These are phyloP conservation scores for Fusarium ambrosium DNA, from an alignment of 2,329 filamentous ascomycete species.

Conservation along the genomic window DNA sequence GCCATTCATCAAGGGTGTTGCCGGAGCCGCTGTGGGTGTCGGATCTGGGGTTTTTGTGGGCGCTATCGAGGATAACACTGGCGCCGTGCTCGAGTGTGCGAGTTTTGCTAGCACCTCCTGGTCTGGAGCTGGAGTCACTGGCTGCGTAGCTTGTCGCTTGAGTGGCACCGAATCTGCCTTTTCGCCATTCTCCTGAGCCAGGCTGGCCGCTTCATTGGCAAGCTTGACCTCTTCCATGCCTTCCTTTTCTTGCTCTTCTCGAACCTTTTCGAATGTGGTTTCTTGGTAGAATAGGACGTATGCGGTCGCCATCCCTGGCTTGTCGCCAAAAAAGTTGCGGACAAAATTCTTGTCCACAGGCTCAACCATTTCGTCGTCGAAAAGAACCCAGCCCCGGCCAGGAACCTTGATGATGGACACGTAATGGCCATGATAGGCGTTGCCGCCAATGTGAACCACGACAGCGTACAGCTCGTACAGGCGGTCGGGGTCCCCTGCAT, in stretches of 20 bases:
- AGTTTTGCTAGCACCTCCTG: conserved; percentile 69
- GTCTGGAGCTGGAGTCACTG: conserved; percentile 60
- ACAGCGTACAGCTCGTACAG: conserved; percentile 98
- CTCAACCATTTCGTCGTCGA: conserved; percentile 98
- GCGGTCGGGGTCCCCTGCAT: conserved; percentile 92
- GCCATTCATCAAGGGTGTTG: conserved; percentile 34
- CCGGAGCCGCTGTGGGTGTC: conserved; percentile 19
- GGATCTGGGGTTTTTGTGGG: conserved; percentile 24
- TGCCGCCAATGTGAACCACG: conserved; percentile 96
- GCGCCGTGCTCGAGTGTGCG: conserved; percentile 76
- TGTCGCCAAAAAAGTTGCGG: conserved; percentile 96
- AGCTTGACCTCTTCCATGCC: conserved; percentile 73
- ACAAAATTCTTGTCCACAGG: conserved; percentile 98
- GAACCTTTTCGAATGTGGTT: conserved; percentile 76
- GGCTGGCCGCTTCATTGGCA: conserved; percentile 68
- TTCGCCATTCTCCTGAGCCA: conserved; percentile 64
- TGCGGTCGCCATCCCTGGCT: conserved; percentile 89
- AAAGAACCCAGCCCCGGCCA: conserved; percentile 94
- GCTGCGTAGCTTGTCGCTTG: conserved; percentile 65
- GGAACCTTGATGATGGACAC: conserved; percentile 98
- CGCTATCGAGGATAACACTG: conserved; percentile 50
- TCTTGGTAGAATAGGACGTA: conserved; percentile 99
- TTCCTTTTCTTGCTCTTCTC: conserved; percentile 87
- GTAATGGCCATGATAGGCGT: conserved; percentile 97
- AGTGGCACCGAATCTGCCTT: conserved; percentile 60